Base-by-base conservation (phyloP, 257 asterid genomes). In the Penstemon davidsonii region DNA sequence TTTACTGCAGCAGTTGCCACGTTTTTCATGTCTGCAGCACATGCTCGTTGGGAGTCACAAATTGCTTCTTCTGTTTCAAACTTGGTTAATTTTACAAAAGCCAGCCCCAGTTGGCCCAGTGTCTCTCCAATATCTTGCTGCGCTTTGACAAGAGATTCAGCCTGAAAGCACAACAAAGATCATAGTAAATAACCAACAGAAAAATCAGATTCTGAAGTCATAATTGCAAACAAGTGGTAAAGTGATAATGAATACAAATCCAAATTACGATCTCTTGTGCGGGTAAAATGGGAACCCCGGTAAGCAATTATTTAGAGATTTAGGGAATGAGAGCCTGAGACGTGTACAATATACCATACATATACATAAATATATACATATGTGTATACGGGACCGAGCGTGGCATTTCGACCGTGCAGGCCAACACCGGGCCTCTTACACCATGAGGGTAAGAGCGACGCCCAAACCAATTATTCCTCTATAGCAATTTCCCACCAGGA, bases 101-200 rank as follows among this genome's bases (percentile, higher is more conserved):
- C 92, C 61, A 94, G 72, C 67, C 99, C 99, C 80, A 94, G 75
- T 63, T 94, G 97, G 62, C 99, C 99, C 82, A 88, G 80, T 59
- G 97, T 88, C 79, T 91, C 97, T 79, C 99, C 97, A 50, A 88
- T 94, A 68, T 94, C 99, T 80, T 94, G 96, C 77, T 94, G 97
- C 56, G 92, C 84, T 77, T 91, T 90, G 38, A 94, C 97, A 60
- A 94, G 92, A 68, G 90, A 77, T 85, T 94, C 99, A 38, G 99
- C 97, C 99, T 90, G 77, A 68, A 69, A 64, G 73, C 18, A 49
- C 25, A 73, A 63, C 25, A 67, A 40, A 76, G 63, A 54, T n/a
- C 67, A 66, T 33, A 76, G 43, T 8, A 12, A 56, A 56, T 33
- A 19, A 18, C 44, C 43, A 57, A 36, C 5, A 1, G 5, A 58